Evolutionary conservation across 192 early-diverging fungal genomes (phyloP).

Genomic region (Rhizophagus clarus): DNA sequence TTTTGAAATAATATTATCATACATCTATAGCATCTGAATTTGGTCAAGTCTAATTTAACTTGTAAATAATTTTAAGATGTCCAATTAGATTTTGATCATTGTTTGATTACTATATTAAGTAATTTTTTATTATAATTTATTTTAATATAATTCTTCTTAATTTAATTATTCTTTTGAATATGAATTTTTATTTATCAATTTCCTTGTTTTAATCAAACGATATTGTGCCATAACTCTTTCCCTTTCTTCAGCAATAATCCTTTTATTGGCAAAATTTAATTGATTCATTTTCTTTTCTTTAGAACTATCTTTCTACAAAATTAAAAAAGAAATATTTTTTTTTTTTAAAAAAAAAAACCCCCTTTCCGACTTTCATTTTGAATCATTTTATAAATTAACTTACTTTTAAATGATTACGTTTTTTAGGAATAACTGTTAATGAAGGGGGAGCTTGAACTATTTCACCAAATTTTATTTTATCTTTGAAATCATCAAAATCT

Average conservation of each 20-base stretch:
- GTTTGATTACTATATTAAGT: too few relatives aligned
- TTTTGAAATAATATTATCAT: too few relatives aligned
- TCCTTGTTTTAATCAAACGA: slow-evolving; percentile 9
- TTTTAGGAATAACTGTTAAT: slow-evolving; percentile 10
- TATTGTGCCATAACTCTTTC: slow-evolving; percentile 19
- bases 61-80: too few relatives aligned
- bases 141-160: too few relatives aligned
- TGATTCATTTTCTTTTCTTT: background rate
- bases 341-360: too few relatives aligned
- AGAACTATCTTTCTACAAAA: background rate
- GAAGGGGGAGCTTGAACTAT: slow-evolving; percentile 29
- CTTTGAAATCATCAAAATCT: slow-evolving; percentile 27
- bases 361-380: too few relatives aligned
- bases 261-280: background rate
- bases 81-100: too few relatives aligned
- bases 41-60: too few relatives aligned
- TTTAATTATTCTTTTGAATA: background rate
- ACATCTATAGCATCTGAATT: too few relatives aligned
- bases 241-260: slow-evolving; percentile 8
- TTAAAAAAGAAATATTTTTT: background rate
- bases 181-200: background rate
- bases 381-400: background rate
- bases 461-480: slow-evolving; percentile 32
- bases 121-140: too few relatives aligned
- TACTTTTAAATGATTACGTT: background rate